Evolutionary conservation across 2,329 filamentous ascomycete genomes (phyloP).

Genomic region (Fusarium stilboides): DNA sequence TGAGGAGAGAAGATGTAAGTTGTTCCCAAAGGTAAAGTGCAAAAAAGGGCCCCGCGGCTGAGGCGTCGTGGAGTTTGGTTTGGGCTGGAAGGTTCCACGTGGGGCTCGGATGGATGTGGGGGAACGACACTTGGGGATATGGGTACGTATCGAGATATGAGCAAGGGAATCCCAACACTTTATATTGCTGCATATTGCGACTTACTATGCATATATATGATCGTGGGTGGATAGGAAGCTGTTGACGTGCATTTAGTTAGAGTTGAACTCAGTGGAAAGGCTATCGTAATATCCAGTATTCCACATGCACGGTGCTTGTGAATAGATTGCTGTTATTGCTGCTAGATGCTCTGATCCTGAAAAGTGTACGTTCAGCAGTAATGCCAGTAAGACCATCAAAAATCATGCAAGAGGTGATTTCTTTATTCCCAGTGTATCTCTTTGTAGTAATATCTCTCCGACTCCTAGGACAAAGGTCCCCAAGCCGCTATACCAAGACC

Average conservation of each 20-base stretch:
- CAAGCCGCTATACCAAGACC: conserved; percentile 19
- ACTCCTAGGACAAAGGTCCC: background rate
- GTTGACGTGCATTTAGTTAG: too few species aligned
- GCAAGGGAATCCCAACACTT: conserved; percentile 2
- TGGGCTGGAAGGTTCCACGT: conserved; percentile 52
- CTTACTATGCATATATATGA: too few species aligned
- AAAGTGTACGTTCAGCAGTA: too few species aligned
- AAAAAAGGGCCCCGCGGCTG: conserved; percentile 44
- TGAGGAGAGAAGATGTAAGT: conserved; percentile 18
- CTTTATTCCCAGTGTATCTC: conserved; percentile 18
- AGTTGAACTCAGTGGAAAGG: too few species aligned
- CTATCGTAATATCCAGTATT: too few species aligned
- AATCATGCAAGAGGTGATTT: conserved; percentile 21
- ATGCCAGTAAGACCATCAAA: background rate
- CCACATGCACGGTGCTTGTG: too few species aligned
- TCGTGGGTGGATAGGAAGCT: too few species aligned
- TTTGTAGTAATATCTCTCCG: conserved; percentile 8
- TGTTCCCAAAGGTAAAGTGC: conserved; percentile 26
- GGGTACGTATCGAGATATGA: background rate
- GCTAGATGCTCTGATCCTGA: too few species aligned
- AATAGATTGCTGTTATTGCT: too few species aligned
- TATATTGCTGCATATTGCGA: background rate
- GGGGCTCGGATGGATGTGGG: conserved; percentile 44
- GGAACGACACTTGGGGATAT: conserved; percentile 16
- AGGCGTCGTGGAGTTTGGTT: conserved; percentile 42